Base-by-base conservation (phyloP, 805 yeast genomes). In the Sugiyamaella qingdaonensis region DNA sequence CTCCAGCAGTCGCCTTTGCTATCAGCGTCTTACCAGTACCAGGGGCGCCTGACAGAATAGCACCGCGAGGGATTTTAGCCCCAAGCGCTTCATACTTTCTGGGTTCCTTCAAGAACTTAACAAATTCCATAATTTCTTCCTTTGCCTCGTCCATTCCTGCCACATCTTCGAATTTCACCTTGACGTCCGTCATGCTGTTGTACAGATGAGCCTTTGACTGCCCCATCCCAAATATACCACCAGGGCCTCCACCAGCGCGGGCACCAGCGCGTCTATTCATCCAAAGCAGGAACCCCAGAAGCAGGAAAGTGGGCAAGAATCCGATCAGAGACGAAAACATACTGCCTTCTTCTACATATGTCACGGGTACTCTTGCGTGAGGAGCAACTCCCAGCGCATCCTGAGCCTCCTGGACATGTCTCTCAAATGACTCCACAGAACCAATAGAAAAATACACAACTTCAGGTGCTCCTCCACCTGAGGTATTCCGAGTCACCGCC, bases 1-100 rank as follows among this genome's bases (percentile, higher is more conserved):
- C 97, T 61, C 97, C 97, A 2, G 97, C 97, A 24, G 97, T 90
- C 10, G 97, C 97, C 68, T 87, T 89, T 21, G 97, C 97, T 53
- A 90, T 73, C 58, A 90, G 72, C 0, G 97, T 90, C 70, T 90
- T 90, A 81, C 97, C 97, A 2, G 97, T 90, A 75, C 97, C 97
- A 42, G 97, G 97, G 14, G 96, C 95, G 60, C 97, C 97, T 10
- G 95, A 85, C 48, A 90, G 73, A 59, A 90, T 87, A 5, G 97
- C 97, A 67, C 97, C 97, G 68, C 97, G 78, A 51, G 97, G 97
- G 58, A 90, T 90, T 69, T 89, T 88, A 10, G 97, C 97, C 45
- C 97, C 97, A 53, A 90, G 75, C 57, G 78, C 81, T 69, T 89
- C 96, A 70, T 88, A 90, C 67, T 88, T 87, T 47, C 75, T 72